Evolutionary conservation across 2,329 filamentous ascomycete species (phyloP).

Genomic region (Cladophialophora exuberans): DNA sequence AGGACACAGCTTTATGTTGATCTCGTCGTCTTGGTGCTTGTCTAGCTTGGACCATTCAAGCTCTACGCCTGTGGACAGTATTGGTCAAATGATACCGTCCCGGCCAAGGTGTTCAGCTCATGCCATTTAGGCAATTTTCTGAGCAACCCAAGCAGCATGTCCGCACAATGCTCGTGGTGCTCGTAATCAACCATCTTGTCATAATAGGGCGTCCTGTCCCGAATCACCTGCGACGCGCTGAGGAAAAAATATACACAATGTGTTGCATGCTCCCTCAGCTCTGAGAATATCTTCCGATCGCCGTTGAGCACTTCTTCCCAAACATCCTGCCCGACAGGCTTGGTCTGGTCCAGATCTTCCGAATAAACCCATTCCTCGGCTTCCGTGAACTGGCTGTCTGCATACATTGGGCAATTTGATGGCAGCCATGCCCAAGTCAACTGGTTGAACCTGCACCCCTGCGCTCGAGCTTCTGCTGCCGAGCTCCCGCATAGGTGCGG

Average conservation of each 20-base stretch:
- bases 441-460: constrained; percentile 6
- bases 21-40: too few species aligned
- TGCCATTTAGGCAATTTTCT: constrained; percentile 8
- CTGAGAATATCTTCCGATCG: constrained; percentile 4
- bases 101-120: constrained; percentile 10
- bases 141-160: constrained; percentile 3
- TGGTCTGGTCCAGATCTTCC: constrained; percentile 9
- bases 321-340: constrained; percentile 4
- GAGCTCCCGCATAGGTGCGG: constrained; percentile 6
- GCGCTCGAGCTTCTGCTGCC: constrained; percentile 1
- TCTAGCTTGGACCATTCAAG: too few species aligned
- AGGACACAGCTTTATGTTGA: too few species aligned
- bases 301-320: constrained; percentile 9
- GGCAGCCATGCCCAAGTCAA: constrained; percentile 7
- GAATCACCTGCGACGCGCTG: constrained; percentile 1
- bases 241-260: constrained; percentile 7
- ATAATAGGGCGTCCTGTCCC: constrained; percentile 7
- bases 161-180: constrained; percentile 7
- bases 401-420: constrained; percentile 3
- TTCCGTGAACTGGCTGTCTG: constrained; percentile 1
- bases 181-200: constrained; percentile 6
- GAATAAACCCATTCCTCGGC: constrained; percentile 5
- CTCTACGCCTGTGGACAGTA: constrained; percentile 5
- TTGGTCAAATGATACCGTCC: constrained; percentile 9
- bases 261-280: constrained; percentile 9